Percentiles rank a stretch among this genome's conserved stretches.
phyloP scores from a whole-genome alignment of 2,329 filamentous ascomycete genomes.

The Venturia asperata region DNA sequence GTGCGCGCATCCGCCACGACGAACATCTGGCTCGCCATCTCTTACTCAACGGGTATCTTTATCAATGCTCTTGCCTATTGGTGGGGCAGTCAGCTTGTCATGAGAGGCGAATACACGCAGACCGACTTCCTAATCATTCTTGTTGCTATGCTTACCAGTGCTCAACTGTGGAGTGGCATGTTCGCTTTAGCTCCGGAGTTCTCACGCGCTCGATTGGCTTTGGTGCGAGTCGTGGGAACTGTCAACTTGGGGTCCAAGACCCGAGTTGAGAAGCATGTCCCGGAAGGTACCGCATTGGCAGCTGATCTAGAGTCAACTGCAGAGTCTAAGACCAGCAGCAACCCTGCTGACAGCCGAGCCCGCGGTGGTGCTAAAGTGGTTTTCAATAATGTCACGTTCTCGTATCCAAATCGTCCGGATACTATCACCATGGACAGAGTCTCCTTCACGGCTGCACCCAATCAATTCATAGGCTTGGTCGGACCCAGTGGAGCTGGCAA shows the following conservation, averaged over 20 bases:
- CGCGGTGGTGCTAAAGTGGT: conserved; percentile 45
- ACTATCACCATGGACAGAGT: conserved; percentile 34
- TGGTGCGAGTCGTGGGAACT: conserved; percentile 31
- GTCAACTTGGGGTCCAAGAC: conserved; percentile 29
- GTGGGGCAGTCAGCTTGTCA: conserved; percentile 61
- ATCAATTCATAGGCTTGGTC: conserved; percentile 37
- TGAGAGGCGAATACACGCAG: conserved; percentile 56
- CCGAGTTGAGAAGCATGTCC: conserved; percentile 27
- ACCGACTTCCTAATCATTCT: conserved; percentile 67
- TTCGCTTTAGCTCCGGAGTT: conserved; percentile 69
- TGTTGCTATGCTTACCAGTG: conserved; percentile 62
- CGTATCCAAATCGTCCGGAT: conserved; percentile 37
- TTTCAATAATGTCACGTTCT: conserved; percentile 36
- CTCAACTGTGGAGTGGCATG: conserved; percentile 66
- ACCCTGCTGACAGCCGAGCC: conserved; percentile 46
- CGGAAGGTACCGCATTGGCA: conserved; percentile 49
- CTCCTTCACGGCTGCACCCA: conserved; percentile 32
- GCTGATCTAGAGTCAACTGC: conserved; percentile 51
- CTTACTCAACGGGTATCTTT: conserved; percentile 41
- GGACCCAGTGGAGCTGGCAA: conserved; percentile 39
- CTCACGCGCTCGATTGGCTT: conserved; percentile 56
- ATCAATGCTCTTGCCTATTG: conserved; percentile 44
- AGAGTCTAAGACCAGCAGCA: conserved; percentile 29
- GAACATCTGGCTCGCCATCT: conserved; percentile 39
- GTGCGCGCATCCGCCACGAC: conserved; percentile 35